Conservation (phyloP, 768 basidiomycete genomes). For the Tulasnella sp. region DNA sequence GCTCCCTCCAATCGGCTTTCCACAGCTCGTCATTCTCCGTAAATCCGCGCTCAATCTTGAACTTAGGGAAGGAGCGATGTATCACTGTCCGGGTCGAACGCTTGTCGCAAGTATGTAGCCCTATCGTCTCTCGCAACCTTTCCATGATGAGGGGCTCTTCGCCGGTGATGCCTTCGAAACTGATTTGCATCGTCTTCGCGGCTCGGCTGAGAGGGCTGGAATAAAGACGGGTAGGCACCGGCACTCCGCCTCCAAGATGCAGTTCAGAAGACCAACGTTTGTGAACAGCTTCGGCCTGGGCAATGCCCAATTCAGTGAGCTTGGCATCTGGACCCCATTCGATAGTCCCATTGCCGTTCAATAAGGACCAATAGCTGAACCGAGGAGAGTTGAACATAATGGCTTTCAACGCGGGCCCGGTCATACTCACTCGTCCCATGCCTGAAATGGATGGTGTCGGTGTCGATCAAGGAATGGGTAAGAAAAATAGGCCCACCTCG, state of each 20-base stretch:
- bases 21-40: constrained; percentile 53
- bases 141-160: constrained; percentile 40
- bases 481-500: constrained; percentile 22
- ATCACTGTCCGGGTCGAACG: constrained; percentile 42
- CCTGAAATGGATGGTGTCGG: constrained; percentile 22
- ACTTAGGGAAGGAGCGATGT: constrained; percentile 36
- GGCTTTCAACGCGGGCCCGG: background rate
- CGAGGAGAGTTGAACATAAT: background rate
- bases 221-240: constrained; percentile 44
- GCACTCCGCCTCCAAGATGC: constrained; percentile 26
- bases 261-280: constrained; percentile 40
- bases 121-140: constrained; percentile 53
- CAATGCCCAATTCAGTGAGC: constrained; percentile 44
- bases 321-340: constrained; percentile 44
- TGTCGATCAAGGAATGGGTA: background rate
- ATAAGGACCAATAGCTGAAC: constrained; percentile 16
- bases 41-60: constrained; percentile 44
- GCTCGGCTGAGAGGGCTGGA: constrained; percentile 55
- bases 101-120: constrained; percentile 60
- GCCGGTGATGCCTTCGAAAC: constrained; percentile 33
- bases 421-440: constrained; percentile 47
- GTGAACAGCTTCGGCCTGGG: constrained; percentile 40
- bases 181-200: constrained; percentile 41
- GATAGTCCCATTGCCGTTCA: constrained; percentile 48
- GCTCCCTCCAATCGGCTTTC: constrained; percentile 44